These are phyloP conservation scores for Nannochloropsis salina DNA, from an alignment of 108 stramenopile genomes.

Conservation along the genomic window DNA sequence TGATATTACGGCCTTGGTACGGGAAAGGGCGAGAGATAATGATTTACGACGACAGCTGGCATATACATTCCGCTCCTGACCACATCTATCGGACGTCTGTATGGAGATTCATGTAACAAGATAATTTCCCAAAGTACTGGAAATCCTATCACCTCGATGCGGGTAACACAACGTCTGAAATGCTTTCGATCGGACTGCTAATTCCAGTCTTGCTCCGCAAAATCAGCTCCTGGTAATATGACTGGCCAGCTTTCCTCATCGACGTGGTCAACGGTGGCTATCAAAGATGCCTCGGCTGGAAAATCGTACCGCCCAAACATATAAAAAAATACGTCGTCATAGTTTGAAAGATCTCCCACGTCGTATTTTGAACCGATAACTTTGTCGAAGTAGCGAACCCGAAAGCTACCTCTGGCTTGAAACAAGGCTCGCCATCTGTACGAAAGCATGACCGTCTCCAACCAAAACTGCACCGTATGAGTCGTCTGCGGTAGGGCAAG, in stretches of 20 bases:
- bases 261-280: neutral
- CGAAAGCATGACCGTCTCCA: neutral
- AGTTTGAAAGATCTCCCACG: neutral
- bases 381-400: neutral
- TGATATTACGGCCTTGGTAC: neutral
- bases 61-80: conserved; percentile 10
- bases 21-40: neutral
- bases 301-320: neutral
- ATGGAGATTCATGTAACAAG: neutral
- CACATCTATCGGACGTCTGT: conserved; percentile 16
- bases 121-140: neutral
- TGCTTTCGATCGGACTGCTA: no score
- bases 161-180: no score
- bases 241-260: neutral
- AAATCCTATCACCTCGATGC: no score
- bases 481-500: neutral
- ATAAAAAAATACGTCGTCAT: conserved; percentile 14
- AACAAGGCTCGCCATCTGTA: neutral
- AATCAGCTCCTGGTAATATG: neutral
- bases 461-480: neutral
- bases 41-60: conserved; percentile 15
- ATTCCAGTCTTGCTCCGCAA: neutral
- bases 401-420: conserved; percentile 5
- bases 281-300: neutral
- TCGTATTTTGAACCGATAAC: neutral